phyloP scores from a whole-genome alignment of 164 flowering plant species.

The Kingdonia uniflora region DNA sequence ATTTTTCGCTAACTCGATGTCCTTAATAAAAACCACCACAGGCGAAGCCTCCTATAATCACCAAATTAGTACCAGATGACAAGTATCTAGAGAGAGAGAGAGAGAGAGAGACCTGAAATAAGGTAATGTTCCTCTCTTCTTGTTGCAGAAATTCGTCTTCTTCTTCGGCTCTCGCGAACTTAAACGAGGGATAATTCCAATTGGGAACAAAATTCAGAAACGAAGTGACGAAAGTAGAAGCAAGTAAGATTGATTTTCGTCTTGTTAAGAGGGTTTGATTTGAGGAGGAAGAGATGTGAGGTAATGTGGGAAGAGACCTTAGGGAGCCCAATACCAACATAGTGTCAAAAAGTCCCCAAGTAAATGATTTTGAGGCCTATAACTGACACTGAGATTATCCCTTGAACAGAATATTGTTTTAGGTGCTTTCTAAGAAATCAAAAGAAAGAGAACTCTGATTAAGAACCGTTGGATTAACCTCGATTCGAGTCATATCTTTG shows the following conservation, averaged over 20 bases:
- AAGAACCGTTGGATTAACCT: too few relatives aligned
- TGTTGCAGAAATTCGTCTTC: constrained; percentile 39
- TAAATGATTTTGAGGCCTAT: too few relatives aligned
- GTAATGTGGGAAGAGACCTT: too few relatives aligned
- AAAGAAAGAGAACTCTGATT: too few relatives aligned
- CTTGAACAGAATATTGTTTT: too few relatives aligned
- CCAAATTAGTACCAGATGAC: background rate
- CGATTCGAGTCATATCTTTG: too few relatives aligned
- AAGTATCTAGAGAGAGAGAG: background rate
- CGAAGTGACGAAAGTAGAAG: constrained; percentile 17
- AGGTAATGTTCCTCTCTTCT: constrained; percentile 36
- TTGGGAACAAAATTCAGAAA: constrained; percentile 13
- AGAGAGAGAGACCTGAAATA: constrained; percentile 30
- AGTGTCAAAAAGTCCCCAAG: too few relatives aligned
- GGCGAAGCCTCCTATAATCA: constrained; percentile 57
- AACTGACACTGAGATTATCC: too few relatives aligned
- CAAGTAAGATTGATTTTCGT: constrained; percentile 19
- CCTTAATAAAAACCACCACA: constrained; percentile 70
- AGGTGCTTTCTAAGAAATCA: too few relatives aligned
- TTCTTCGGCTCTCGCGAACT: constrained; percentile 22
- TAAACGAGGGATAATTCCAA: background rate
- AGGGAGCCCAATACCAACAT: too few relatives aligned
- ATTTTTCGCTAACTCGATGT: constrained; percentile 38
- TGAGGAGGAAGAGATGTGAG: constrained; percentile 6
- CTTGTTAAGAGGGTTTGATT: constrained; percentile 9